A percentile compares a stretch with the other conserved stretches of the same genome.
These are phyloP conservation scores for Leucogyrophana mollusca DNA, from an alignment of 768 basidiomycete species.

Conservation along the genomic window DNA sequence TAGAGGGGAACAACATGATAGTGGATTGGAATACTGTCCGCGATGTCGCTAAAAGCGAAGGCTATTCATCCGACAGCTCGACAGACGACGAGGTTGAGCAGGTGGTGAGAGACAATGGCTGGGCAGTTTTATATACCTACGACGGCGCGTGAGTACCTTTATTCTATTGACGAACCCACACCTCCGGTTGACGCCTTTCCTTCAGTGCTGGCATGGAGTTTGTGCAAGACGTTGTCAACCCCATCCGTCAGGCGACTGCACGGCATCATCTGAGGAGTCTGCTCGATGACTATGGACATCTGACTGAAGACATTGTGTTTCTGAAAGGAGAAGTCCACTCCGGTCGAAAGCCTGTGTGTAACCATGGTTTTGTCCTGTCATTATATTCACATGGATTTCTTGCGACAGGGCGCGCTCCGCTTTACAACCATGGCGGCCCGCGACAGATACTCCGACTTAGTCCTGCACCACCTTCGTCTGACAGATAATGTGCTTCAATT, in stretches of 20 bases:
- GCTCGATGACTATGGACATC: conserved; percentile 35
- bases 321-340: conserved; percentile 39
- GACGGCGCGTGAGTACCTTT: conserved; percentile 35
- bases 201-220: conserved; percentile 39
- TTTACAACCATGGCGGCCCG: conserved; percentile 31
- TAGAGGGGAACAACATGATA: conserved; percentile 12
- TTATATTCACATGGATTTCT: background rate
- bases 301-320: conserved; percentile 35
- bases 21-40: conserved; percentile 24
- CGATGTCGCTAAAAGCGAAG: conserved; percentile 18
- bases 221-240: conserved; percentile 36
- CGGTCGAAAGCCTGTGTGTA: conserved; percentile 36
- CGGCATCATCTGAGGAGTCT: conserved; percentile 34
- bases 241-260: conserved; percentile 32
- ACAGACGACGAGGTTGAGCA: conserved; percentile 28
- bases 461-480: conserved; percentile 29
- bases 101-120: conserved; percentile 37
- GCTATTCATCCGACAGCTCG: conserved; percentile 16
- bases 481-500: conserved; percentile 23
- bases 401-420: conserved; percentile 31
- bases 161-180: background rate
- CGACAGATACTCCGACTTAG: conserved; percentile 26
- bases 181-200: background rate
- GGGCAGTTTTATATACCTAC: conserved; percentile 41
- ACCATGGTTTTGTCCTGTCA: background rate